phyloP scores from a whole-genome alignment of 176 grass and related monocot genomes.

The Phyllostachys edulis region DNA sequence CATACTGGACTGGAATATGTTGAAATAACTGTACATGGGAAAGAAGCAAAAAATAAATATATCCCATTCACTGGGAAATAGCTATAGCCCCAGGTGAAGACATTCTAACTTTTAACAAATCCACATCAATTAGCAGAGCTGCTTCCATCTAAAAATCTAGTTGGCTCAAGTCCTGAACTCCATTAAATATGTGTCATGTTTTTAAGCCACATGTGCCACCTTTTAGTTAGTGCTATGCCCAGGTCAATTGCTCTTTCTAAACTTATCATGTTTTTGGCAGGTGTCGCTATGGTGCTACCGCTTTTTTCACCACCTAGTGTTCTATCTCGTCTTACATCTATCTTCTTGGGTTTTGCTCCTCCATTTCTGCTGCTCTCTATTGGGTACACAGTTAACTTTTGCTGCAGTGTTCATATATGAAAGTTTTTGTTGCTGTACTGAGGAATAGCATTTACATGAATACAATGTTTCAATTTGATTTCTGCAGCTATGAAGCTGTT shows the following conservation, averaged over 20 bases:
- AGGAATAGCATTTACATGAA: constrained; percentile 15
- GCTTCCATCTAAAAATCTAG: constrained; percentile 10
- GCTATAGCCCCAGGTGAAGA: not conserved
- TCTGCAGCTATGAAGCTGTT: constrained; percentile 88
- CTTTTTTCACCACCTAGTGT: constrained; percentile 73
- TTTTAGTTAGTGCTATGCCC: constrained; percentile 17
- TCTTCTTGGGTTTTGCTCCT: constrained; percentile 97
- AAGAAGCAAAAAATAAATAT: constrained; percentile 4
- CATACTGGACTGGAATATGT: not conserved
- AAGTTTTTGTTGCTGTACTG: constrained; percentile 22
- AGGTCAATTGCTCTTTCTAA: constrained; percentile 9
- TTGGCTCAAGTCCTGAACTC: not conserved
- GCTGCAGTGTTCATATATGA: constrained; percentile 8
- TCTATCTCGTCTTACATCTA: constrained; percentile 92
- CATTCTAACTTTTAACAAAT: constrained; percentile 2
- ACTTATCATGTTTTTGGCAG: constrained; percentile 47
- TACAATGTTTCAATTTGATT: constrained; percentile 12
- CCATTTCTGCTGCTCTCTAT: constrained; percentile 89
- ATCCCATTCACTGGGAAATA: not conserved
- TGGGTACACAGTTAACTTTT: constrained; percentile 62
- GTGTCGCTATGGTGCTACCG: constrained; percentile 74
- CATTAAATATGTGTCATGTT: not conserved
- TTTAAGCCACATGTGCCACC: not conserved
- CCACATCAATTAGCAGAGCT: constrained; percentile 6
- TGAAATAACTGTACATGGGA: not conserved